phyloP scores from a whole-genome alignment of 2,329 filamentous ascomycete species.

The Talaromyces verruculosus region DNA sequence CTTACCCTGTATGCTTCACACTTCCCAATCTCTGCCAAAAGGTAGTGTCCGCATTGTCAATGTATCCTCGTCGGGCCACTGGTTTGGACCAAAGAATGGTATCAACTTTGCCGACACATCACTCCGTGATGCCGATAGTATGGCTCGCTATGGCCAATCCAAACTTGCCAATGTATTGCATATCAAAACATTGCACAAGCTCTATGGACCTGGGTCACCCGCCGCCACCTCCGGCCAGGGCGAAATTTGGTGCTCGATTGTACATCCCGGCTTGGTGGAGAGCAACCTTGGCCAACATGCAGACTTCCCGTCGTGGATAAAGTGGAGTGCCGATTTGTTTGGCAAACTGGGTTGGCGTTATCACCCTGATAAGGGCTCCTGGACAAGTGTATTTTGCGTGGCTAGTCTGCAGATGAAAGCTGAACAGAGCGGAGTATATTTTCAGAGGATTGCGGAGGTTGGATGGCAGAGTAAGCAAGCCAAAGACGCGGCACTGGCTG shows the following conservation, averaged over 20 bases:
- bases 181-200: slow-evolving; percentile 37
- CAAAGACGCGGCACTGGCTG: slow-evolving; percentile 11
- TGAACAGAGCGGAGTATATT: slow-evolving; percentile 25
- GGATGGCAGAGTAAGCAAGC: slow-evolving; percentile 18
- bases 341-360: slow-evolving; percentile 2
- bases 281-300: slow-evolving; percentile 28
- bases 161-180: slow-evolving; percentile 51
- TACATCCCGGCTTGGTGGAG: slow-evolving; percentile 46
- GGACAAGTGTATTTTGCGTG: slow-evolving; percentile 39
- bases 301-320: not conserved
- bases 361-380: slow-evolving; percentile 38
- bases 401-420: slow-evolving; percentile 40
- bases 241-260: slow-evolving; percentile 42
- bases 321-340: not conserved
- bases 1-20: slow-evolving; percentile 22
- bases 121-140: slow-evolving; percentile 31
- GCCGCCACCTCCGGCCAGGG: slow-evolving; percentile 31
- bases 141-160: slow-evolving; percentile 48
- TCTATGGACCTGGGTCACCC: slow-evolving; percentile 35
- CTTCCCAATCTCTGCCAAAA: slow-evolving; percentile 11
- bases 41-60: slow-evolving; percentile 27
- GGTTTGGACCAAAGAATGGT: slow-evolving; percentile 20
- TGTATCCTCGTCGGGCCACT: slow-evolving; percentile 23
- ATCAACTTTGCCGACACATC: slow-evolving; percentile 24
- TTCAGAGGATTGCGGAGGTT: slow-evolving; percentile 18